Evolutionary conservation across 1,139 yeast genomes (phyloP).

Genomic region (Sugiyamaella pinicola): DNA sequence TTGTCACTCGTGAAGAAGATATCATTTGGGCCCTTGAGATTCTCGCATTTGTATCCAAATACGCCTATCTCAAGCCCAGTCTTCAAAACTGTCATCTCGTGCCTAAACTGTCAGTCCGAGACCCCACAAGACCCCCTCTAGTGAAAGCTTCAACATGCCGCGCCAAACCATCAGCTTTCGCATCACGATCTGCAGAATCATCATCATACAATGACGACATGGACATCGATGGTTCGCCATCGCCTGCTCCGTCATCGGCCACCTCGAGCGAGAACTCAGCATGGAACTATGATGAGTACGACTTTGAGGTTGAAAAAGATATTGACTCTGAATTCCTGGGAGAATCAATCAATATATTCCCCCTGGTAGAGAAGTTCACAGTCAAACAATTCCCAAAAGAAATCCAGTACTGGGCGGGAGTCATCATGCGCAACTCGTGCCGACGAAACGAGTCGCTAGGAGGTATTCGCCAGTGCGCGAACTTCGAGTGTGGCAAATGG

Average conservation of each 20-base stretch:
- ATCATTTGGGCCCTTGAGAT: slow-evolving; percentile 91
- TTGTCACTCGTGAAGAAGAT: slow-evolving; percentile 89
- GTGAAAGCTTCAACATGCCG: background rate
- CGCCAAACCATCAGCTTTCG: background rate
- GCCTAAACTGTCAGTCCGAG: slow-evolving; percentile 47
- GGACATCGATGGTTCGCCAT: slow-evolving; percentile 35
- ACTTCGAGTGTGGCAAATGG: slow-evolving; percentile 94
- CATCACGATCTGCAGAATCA: slow-evolving; percentile 17
- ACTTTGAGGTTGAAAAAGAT: slow-evolving; percentile 49
- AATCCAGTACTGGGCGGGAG: slow-evolving; percentile 95
- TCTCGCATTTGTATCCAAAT: slow-evolving; percentile 89
- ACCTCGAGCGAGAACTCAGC: background rate
- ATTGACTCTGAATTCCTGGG: slow-evolving; percentile 47
- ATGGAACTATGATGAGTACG: slow-evolving; percentile 65
- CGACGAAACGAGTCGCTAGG: slow-evolving; percentile 84
- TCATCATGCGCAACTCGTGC: slow-evolving; percentile 93
- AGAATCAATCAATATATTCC: slow-evolving; percentile 72
- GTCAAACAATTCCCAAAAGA: slow-evolving; percentile 68
- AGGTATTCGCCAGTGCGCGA: slow-evolving; percentile 94
- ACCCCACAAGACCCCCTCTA: slow-evolving; percentile 31
- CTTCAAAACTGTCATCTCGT: slow-evolving; percentile 71
- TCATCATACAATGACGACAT: slow-evolving; percentile 36
- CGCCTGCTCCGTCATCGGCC: background rate
- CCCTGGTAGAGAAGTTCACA: slow-evolving; percentile 89
- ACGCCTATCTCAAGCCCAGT: slow-evolving; percentile 72